Evolutionary conservation across 139 green algal genomes (phyloP).

Genomic region (Chlorella sp.): DNA sequence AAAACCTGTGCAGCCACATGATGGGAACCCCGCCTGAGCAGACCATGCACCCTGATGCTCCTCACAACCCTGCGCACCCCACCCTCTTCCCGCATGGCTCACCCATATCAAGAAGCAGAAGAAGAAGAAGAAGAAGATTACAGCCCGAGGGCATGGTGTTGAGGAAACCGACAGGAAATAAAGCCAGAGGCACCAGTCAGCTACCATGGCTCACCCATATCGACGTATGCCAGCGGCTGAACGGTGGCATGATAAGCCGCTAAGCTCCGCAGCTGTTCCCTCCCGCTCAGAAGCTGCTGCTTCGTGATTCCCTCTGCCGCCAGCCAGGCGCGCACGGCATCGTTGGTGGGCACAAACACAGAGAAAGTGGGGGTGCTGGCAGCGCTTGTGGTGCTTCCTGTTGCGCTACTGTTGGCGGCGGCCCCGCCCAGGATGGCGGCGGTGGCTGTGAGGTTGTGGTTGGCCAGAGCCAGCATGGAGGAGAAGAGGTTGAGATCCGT

Average conservation of each 20-base stretch:
- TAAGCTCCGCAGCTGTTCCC: background rate
- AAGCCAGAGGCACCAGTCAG: too few species aligned
- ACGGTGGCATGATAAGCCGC: constrained; percentile 1
- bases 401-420: background rate
- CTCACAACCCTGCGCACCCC: too few species aligned
- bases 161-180: too few species aligned
- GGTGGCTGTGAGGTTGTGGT: background rate
- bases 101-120: too few species aligned
- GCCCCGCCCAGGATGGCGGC: background rate
- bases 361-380: background rate
- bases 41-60: too few species aligned
- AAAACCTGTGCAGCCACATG: too few species aligned
- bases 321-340: constrained; percentile 6
- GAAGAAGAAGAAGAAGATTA: too few species aligned
- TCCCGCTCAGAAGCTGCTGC: background rate
- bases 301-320: background rate
- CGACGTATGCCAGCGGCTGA: background rate
- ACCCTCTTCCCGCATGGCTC: too few species aligned
- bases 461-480: background rate
- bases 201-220: background rate
- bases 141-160: too few species aligned
- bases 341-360: constrained; percentile 3
- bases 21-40: too few species aligned
- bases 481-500: constrained; percentile 12
- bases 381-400: background rate